phyloP scores from a whole-genome alignment of 164 flowering plant species.

The Euptelea pleiosperma region DNA sequence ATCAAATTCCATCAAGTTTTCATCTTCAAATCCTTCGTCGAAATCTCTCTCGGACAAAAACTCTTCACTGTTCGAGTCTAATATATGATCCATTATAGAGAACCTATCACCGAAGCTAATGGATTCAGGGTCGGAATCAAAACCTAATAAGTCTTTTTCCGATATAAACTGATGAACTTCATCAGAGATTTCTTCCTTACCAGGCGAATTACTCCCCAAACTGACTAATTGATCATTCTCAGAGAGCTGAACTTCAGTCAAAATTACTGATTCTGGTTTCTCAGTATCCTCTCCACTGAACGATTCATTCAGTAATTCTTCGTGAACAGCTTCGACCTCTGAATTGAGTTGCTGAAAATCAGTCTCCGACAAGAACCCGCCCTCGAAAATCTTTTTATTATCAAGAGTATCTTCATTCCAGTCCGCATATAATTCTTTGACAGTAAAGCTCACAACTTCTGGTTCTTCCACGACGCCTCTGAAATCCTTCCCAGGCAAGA shows the following conservation, averaged over 20 bases:
- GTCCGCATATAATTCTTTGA: constrained; percentile 25
- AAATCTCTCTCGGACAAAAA: constrained; percentile 56
- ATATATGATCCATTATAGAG: constrained; percentile 20
- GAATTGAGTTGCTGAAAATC: constrained; percentile 9
- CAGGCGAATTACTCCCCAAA: background rate
- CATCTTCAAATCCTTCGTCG: constrained; percentile 21
- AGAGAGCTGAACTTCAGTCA: constrained; percentile 4
- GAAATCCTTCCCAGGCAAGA: constrained; percentile 25
- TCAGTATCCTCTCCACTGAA: constrained; percentile 7
- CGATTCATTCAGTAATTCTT: constrained; percentile 1
- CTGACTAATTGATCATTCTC: background rate
- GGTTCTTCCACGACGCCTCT: constrained; percentile 36
- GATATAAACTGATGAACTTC: constrained; percentile 19
- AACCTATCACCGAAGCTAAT: constrained; percentile 29
- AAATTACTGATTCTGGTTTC: constrained; percentile 4
- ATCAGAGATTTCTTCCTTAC: constrained; percentile 7
- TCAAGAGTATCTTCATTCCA: constrained; percentile 6
- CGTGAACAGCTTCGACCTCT: constrained; percentile 17
- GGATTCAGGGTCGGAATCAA: constrained; percentile 43
- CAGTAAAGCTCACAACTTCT: constrained; percentile 25
- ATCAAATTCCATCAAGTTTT: constrained; percentile 9
- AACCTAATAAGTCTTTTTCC: constrained; percentile 28
- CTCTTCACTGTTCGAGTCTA: constrained; percentile 35
- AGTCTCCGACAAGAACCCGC: constrained; percentile 17
- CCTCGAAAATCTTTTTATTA: constrained; percentile 12